phyloP scores from a whole-genome alignment of 2,329 filamentous ascomycete genomes.

The Trichophyton rubrum region DNA sequence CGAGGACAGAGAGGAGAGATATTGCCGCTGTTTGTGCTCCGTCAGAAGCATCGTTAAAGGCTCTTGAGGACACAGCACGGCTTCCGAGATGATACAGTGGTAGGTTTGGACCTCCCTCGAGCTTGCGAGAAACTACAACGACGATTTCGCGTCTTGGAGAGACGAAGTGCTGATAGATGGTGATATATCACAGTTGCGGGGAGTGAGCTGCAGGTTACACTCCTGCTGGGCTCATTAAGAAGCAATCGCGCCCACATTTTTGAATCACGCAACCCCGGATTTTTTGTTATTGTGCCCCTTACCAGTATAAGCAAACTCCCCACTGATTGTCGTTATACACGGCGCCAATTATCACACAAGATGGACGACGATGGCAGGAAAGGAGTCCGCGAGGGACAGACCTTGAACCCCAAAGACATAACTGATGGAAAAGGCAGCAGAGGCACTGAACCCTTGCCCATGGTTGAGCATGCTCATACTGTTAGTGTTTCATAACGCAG shows the following conservation, averaged over 20 bases:
- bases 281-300: not conserved
- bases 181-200: not conserved
- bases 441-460: not conserved
- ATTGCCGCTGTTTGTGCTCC: not conserved
- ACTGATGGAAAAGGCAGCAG: not conserved
- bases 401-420: not conserved
- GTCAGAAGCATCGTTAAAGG: not conserved
- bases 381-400: not conserved
- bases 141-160: not conserved
- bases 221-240: not conserved
- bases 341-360: not conserved
- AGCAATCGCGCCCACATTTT: not conserved
- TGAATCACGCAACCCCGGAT: not conserved
- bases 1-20: no score
- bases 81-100: not conserved
- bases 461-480: not conserved
- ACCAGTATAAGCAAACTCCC: not conserved
- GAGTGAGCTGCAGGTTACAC: not conserved
- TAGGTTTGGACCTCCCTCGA: not conserved
- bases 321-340: not conserved
- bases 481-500: not conserved
- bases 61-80: not conserved
- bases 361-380: not conserved
- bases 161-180: not conserved
- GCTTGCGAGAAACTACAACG: not conserved